Base-by-base conservation (phyloP, 2,329 filamentous ascomycete species). In the Aspergillus fumigatus region DNA sequence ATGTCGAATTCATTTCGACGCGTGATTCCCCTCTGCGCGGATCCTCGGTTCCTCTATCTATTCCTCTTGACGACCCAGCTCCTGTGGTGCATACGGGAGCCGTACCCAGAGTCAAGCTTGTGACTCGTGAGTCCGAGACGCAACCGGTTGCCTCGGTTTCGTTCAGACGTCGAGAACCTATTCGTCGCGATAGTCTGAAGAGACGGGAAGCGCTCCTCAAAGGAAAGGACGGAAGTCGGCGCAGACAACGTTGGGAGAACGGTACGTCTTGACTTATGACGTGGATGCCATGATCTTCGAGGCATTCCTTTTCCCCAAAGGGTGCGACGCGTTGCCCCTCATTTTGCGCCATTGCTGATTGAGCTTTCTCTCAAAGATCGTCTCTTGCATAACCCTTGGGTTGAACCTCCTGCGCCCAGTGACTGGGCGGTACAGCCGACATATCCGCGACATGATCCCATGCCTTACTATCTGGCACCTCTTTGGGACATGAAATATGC, bases 221-320 rank as follows among this genome's bases (percentile, higher is more conserved):
- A 77, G 93, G 93, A 55, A 96, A 95, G 65, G 92, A 97, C 73
- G 93, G 93, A 35, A 93, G 86, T 66, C 84, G 93, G 38, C 87
- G 93, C 67, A 82, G 93, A 51, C 87, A 93, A 66, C 83, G 93
- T 55, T 97, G 92, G 92, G 94, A 99, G 79, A 99, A 97, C 74
- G 90, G 91, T 95, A 82, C 62, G 75, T 66, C 52, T 29, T 48
- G 40, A 56, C 49, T 47, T 23, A 4, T 23, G 19, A 25, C 19
- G 21, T 14, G 19, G 3, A 47, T 47, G 11, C 11, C 14, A 23
- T 14, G 21, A 25, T 47, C 4, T 23, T 47, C 5, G 21, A 47
- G 21, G 32, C 32, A 47, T 23, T 6, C 23, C 4, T 17, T 47
- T 47, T 3, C 23, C 11, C 11, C 21, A 14, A 14, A 23, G 35